Conservation (phyloP, 2,329 filamentous ascomycete genomes). For the Fusarium pseudonygamai region DNA sequence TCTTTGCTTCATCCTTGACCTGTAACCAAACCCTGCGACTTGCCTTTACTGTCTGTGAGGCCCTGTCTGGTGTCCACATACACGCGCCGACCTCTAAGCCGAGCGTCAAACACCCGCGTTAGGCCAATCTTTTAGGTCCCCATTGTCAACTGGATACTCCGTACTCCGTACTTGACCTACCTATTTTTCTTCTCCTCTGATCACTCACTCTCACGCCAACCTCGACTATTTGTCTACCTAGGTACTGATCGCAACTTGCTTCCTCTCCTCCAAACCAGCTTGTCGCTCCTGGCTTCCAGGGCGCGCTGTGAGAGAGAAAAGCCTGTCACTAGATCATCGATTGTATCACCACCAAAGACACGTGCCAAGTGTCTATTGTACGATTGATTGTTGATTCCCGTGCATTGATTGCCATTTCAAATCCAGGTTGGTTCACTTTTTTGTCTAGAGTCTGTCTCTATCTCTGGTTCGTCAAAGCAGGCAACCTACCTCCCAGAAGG, state of each 20-base stretch:
- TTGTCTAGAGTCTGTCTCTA: constrained; percentile 15
- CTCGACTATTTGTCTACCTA: background rate
- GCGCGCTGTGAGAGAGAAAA: constrained; percentile 43
- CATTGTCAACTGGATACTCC: constrained; percentile 7
- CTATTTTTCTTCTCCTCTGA: background rate
- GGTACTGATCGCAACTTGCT: constrained; percentile 18
- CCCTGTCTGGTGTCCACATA: constrained; percentile 37
- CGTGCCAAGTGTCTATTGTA: constrained; percentile 30
- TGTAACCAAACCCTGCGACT: constrained; percentile 36
- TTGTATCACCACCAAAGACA: constrained; percentile 17
- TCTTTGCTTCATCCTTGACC: constrained; percentile 34
- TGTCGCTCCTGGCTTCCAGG: constrained; percentile 44
- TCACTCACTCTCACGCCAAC: background rate
- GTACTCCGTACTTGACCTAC: background rate
- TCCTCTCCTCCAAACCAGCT: constrained; percentile 37
- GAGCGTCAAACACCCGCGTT: constrained; percentile 38
- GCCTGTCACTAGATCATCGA: constrained; percentile 22
- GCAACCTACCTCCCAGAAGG: background rate
- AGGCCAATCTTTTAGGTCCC: constrained; percentile 29
- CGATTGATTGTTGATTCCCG: constrained; percentile 22
- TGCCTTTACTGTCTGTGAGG: constrained; percentile 6
- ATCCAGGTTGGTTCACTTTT: constrained; percentile 39
- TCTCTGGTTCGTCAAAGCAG: constrained; percentile 9
- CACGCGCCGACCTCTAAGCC: constrained; percentile 30
- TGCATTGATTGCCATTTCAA: constrained; percentile 18